Percentiles rank a stretch among this genome's conserved stretches.
Evolutionary conservation across 495 filamentous ascomycete genomes (phyloP).

Genomic region (Trichocladium antarcticum): DNA sequence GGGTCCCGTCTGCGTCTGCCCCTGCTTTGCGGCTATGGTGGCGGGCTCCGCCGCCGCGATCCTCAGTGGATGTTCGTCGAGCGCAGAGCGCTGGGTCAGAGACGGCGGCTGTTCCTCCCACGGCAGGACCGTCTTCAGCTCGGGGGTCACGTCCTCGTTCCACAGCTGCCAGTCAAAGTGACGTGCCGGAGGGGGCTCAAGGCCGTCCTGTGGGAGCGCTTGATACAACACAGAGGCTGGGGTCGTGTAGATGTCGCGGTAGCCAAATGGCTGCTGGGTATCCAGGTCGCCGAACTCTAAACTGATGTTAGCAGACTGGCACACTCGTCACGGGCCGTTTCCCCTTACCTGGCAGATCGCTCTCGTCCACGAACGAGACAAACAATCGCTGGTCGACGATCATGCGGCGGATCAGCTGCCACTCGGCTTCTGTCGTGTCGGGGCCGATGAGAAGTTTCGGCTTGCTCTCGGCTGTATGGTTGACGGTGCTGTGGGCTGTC

Average conservation of each 20-base stretch:
- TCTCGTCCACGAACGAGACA: background rate
- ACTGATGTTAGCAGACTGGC: background rate
- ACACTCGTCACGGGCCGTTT: background rate
- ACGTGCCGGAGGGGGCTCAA: background rate
- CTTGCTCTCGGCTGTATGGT: background rate
- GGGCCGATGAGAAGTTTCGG: slow-evolving; percentile 12
- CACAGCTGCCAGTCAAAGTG: slow-evolving; percentile 19
- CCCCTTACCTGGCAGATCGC: slow-evolving; percentile 1
- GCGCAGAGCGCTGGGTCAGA: background rate
- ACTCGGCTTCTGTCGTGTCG: slow-evolving; percentile 10
- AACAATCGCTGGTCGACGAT: slow-evolving; percentile 12
- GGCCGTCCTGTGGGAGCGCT: background rate
- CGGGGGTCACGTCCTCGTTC: background rate
- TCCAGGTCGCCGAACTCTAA: background rate
- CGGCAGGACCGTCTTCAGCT: slow-evolving; percentile 7
- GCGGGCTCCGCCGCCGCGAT: background rate
- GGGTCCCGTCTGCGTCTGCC: no score
- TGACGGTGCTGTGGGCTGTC: no score
- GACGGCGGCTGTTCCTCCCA: background rate
- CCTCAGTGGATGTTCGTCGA: background rate
- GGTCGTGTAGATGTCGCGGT: slow-evolving; percentile 16
- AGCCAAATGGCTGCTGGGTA: slow-evolving; percentile 14
- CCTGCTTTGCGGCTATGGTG: no score
- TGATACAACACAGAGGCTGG: background rate
- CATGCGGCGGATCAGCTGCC: slow-evolving; percentile 8